Evolutionary conservation across 1,284 basidiomycete genomes (phyloP), one percentile per base, ranked within the genome.

Genomic region (Stygiomarasmius scandens): DNA sequence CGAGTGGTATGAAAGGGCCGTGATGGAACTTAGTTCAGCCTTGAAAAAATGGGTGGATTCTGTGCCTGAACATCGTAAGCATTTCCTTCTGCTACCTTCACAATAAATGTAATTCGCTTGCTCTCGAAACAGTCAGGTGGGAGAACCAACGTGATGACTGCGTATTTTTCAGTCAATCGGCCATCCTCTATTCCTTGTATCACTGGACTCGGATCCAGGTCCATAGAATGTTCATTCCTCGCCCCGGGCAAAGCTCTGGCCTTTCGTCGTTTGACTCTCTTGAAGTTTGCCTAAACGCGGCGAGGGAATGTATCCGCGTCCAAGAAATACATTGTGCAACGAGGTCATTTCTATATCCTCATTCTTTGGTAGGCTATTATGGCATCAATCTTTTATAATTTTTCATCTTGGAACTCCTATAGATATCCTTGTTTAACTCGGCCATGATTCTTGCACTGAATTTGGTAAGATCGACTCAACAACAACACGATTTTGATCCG

Each of bases 191-290:
- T 36, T 32, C 41, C 16, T 49, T 43, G 16, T 81, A 79, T 65
- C 80, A 82, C 63, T 74, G 78, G 48, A 64, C 71, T 14, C 73
- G 71, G 54, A 81, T 82, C 56, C 69, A 80, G 41, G 74, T 82
- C 41, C 81, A 83, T 65, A 74, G 80, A n/a, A 79, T 79, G 0
- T 82, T 81, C 66, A 80, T 82, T 48, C 77, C 77, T 1, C 73
- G 74, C 0, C 73, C 68, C 10, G 61, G 63, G 12, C 65, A 69
- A 55, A 64, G 63, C 1, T 66, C 69, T 1, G 16, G 38, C 5
- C 63, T 69, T 12, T 59, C 71, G 1, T 61, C 69, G 2, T 71
- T 73, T 59, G 78, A 80, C 0, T 81, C 78, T 6, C 69, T 82
- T 10, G 78, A 78, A 0, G 81, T 83, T 41, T 83, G 81, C 66